Conservation (phyloP, 345 rosid genomes). For the Moricandia arvensis region DNA sequence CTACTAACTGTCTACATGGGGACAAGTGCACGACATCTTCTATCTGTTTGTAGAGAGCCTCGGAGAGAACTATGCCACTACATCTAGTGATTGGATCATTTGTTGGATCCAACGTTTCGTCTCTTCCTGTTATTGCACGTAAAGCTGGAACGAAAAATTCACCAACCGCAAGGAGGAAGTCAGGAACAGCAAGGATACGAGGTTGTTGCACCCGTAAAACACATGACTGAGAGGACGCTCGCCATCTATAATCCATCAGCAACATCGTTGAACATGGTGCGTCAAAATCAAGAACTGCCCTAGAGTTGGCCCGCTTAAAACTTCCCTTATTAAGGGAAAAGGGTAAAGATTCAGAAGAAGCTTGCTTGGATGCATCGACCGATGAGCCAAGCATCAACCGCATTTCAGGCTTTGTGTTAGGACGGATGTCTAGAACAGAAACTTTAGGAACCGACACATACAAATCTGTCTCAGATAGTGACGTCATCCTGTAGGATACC, state of each 20-base stretch:
- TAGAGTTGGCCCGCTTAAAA: slow-evolving; percentile 49
- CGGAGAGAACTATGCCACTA: slow-evolving; percentile 65
- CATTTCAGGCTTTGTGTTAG: slow-evolving; percentile 91
- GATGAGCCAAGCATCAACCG: slow-evolving; percentile 98
- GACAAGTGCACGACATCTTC: slow-evolving; percentile 86
- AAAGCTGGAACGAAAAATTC: slow-evolving; percentile 94
- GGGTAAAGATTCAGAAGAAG: slow-evolving; percentile 61
- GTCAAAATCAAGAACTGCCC: slow-evolving; percentile 52
- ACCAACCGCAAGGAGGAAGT: slow-evolving; percentile 90
- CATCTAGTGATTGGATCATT: slow-evolving; percentile 82
- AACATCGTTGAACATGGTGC: slow-evolving; percentile 82
- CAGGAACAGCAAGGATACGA: slow-evolving; percentile 91
- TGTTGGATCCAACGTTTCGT: slow-evolving; percentile 84
- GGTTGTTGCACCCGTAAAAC: slow-evolving; percentile 94
- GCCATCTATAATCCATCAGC: slow-evolving; percentile 94
- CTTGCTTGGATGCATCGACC: slow-evolving; percentile 74
- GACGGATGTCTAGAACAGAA: slow-evolving; percentile 85
- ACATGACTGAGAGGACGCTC: slow-evolving; percentile 78
- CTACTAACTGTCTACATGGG: slow-evolving; percentile 72
- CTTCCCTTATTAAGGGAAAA: slow-evolving; percentile 50
- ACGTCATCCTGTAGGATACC: slow-evolving; percentile 89
- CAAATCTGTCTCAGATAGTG: slow-evolving; percentile 88
- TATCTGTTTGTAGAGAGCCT: slow-evolving; percentile 64
- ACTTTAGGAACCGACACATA: slow-evolving; percentile 86
- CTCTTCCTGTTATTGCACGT: slow-evolving; percentile 89